A percentile compares a stretch with the other conserved stretches of the same genome.
Evolutionary conservation across 441 rosid genomes (phyloP).

Genomic region (Erodium moschatum): DNA sequence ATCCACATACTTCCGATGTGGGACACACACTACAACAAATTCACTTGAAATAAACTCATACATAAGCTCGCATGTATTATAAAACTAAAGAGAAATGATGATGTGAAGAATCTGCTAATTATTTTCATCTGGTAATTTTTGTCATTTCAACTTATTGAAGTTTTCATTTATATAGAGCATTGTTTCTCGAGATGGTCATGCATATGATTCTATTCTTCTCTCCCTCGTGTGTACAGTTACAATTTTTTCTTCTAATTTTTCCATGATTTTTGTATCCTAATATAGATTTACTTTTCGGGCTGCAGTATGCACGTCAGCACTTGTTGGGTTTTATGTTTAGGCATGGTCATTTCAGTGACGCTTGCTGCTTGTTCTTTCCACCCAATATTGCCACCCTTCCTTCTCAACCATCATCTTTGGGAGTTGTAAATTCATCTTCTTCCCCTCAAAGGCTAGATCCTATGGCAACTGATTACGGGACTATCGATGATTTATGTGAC

Average conservation of each 20-base stretch:
- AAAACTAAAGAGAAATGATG: neutral
- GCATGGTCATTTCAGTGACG: slow-evolving; percentile 82
- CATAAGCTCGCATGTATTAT: neutral
- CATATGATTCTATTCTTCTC: neutral
- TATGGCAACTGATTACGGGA: slow-evolving; percentile 87
- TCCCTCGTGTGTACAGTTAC: neutral
- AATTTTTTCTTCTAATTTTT: slow-evolving; percentile 3
- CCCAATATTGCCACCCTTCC: slow-evolving; percentile 60
- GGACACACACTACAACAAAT: too few relatives aligned
- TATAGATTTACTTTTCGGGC: slow-evolving; percentile 14
- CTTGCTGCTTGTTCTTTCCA: slow-evolving; percentile 83
- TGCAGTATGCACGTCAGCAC: slow-evolving; percentile 91
- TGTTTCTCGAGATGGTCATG: neutral
- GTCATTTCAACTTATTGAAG: neutral
- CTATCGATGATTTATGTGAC: slow-evolving; percentile 79
- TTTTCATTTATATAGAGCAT: slow-evolving; percentile 16
- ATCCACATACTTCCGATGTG: too few relatives aligned
- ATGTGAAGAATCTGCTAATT: neutral
- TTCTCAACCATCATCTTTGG: slow-evolving; percentile 55
- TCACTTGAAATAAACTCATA: neutral
- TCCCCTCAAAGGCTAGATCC: slow-evolving; percentile 93
- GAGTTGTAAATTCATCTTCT: slow-evolving; percentile 56
- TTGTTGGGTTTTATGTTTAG: slow-evolving; percentile 81
- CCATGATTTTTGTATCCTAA: slow-evolving; percentile 1
- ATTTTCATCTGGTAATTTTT: slow-evolving; percentile 14